Evolutionary conservation across 345 rosid species (phyloP), one percentile per base, ranked within the genome.

Genomic region (Lenwebbia sp.): DNA sequence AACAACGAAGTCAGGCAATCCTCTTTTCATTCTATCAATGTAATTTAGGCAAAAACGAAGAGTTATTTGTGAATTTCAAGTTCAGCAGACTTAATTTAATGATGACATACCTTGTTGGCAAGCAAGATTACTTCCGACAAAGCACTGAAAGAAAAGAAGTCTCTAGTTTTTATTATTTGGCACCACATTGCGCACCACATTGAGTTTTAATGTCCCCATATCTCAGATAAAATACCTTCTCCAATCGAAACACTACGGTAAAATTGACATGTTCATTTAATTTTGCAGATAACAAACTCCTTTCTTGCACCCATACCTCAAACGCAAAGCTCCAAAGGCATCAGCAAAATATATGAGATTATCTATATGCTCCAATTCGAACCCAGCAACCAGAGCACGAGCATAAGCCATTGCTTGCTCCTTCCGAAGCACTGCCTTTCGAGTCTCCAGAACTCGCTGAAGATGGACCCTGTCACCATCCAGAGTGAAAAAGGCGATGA

Each of bases 331-430:
- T 88, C 98, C 98, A 89, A 97, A 97, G 86, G 98, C 94, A 91
- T 97, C 96, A 1, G 98, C 93, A 85, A 97, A 97, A 74, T 92
- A 91, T 78, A 96, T 90, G 81, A 97, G 98, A 86, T 97, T 94
- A 87, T 91, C 94, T 88, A 96, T 86, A 88, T 84, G 88, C 53
- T 94, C 96, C 60, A 92, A 86, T 84, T 96, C 98, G 88, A 93
- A 97, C 83, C 99, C 99, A 82, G 94, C 95, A 87, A 97, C 98
- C 86, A 97, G 84, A 85, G 99, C 98, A 84, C 98, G 93, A 26
- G 99, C 99, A 87, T 96, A 97, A 55, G 99, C 99, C 99, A 97
- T 97, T 76, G 98, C 99, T 90, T 97, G 99, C 91, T 97, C 99
- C 89, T 94, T 96, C 91, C 91, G 93, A 82, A 97, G 94, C 75